Evolutionary conservation across 768 basidiomycete genomes (phyloP), one percentile per base, ranked within the genome.

Genomic region (Asterophora lycoperdoides): DNA sequence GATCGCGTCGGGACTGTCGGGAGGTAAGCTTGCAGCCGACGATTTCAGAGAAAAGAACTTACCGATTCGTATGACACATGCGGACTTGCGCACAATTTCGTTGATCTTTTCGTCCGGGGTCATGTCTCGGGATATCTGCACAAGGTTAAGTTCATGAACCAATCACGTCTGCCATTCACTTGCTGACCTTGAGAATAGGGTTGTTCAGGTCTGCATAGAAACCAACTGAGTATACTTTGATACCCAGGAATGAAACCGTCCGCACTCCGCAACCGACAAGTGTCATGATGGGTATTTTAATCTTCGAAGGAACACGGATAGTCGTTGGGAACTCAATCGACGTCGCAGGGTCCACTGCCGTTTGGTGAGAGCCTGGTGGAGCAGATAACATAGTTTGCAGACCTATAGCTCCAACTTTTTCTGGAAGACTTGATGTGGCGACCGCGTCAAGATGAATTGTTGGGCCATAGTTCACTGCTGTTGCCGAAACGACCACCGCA

Each of bases 151-250:
- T 23, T 3, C 3, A 23, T 20, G n/a, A 13, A n/a, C 23, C 28
- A 41, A 15, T 14, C 19, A 41, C 19, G 41, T 8, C 39, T 29
- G 32, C n/a, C 34, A 33, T 36, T 3, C 30, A 41, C 32, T 15
- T 8, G 59, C 70, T 44, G 44, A 86, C 85, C 45, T 76, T 74
- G 49, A 89, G 72, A 35, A 72, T 75, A 1, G 83, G 79, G 52
- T 83, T 79, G n/a, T 71, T 59, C 37, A 92, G 68, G 62, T 95
- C 91, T 5, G 89, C 86, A 64, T 95, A 96, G 68, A 96, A 92
- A 2, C 80, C 93, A 29, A 91, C 81, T 9, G 86, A 87, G 67
- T 96, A 96, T 13, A 95, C 93, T 61, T 89, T 83, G 54, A 96
- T 79, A 6, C 84, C 77, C 33, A 95, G 73, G 67, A 96, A 93